Conservation (phyloP, 331 rosid species). For the Quercus tomentella region DNA sequence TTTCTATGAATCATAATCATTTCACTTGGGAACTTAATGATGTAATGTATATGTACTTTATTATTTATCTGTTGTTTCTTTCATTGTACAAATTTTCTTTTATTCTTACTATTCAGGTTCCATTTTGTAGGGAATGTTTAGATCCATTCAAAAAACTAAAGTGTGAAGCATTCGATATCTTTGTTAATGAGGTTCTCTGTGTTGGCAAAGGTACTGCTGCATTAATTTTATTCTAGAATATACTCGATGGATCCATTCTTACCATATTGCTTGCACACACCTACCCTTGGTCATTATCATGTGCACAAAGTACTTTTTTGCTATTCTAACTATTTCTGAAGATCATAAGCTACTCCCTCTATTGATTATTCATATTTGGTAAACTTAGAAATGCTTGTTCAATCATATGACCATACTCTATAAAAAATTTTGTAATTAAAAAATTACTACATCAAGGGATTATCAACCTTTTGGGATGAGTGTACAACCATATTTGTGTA, state of each 20-base stretch:
- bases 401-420: background rate
- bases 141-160: conserved; percentile 83
- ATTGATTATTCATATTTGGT: background rate
- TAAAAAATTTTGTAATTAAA: background rate
- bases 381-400: background rate
- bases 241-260: background rate
- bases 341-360: background rate
- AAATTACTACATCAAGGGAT: background rate
- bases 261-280: background rate
- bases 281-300: background rate
- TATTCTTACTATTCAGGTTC: conserved; percentile 16
- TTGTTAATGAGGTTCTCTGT: conserved; percentile 76
- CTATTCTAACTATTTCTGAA: background rate
- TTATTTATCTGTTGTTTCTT: background rate
- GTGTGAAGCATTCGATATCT: conserved; percentile 82
- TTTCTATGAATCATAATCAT: background rate
- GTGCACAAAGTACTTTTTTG: background rate
- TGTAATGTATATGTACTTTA: background rate
- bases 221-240: background rate
- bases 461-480: background rate
- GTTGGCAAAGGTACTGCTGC: conserved; percentile 62
- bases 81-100: background rate
- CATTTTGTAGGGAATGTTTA: conserved; percentile 65
- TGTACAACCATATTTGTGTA: background rate
- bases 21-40: background rate